phyloP scores from a whole-genome alignment of 2,329 filamentous ascomycete genomes.

The Cercospora brassicicola region DNA sequence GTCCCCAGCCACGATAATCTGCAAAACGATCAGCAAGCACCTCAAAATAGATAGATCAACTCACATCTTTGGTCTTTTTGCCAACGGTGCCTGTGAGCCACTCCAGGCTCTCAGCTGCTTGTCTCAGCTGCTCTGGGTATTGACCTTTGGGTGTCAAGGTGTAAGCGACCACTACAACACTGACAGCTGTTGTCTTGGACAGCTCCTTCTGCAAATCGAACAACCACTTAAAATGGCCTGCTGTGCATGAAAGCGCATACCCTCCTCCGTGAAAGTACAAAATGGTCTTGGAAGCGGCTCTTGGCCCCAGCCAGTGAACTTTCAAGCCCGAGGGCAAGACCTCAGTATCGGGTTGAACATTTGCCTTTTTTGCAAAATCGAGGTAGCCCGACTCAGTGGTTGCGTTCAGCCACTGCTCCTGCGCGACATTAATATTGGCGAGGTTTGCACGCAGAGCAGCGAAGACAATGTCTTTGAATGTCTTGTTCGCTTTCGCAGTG shows the following conservation, averaged over 20 bases:
- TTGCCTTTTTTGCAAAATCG: slow-evolving; percentile 38
- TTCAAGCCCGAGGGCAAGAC: slow-evolving; percentile 46
- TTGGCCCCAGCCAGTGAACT: slow-evolving; percentile 51
- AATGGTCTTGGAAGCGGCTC: slow-evolving; percentile 43
- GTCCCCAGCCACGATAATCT: slow-evolving; percentile 54
- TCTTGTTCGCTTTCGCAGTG: slow-evolving; percentile 30
- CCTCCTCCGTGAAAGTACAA: slow-evolving; percentile 57
- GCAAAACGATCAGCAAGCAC: neutral
- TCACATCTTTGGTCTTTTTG: slow-evolving; percentile 40
- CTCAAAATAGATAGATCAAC: neutral
- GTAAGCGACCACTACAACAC: slow-evolving; percentile 58
- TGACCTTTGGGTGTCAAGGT: slow-evolving; percentile 49
- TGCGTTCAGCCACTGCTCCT: slow-evolving; percentile 40
- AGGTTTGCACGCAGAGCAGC: slow-evolving; percentile 31
- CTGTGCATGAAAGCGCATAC: slow-evolving; percentile 52
- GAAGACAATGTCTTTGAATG: slow-evolving; percentile 34
- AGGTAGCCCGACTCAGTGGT: slow-evolving; percentile 40
- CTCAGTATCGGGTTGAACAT: slow-evolving; percentile 43
- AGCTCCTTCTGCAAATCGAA: slow-evolving; percentile 46
- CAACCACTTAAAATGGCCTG: slow-evolving; percentile 54
- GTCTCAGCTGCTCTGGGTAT: slow-evolving; percentile 53
- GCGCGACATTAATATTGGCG: slow-evolving; percentile 33
- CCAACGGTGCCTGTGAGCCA: slow-evolving; percentile 44
- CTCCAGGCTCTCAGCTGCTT: slow-evolving; percentile 49
- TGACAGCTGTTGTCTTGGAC: slow-evolving; percentile 43